A percentile compares a stretch with the other conserved stretches of the same genome.
Conservation (phyloP, 164 flowering plant genomes). For the Chimonanthus praecox region DNA sequence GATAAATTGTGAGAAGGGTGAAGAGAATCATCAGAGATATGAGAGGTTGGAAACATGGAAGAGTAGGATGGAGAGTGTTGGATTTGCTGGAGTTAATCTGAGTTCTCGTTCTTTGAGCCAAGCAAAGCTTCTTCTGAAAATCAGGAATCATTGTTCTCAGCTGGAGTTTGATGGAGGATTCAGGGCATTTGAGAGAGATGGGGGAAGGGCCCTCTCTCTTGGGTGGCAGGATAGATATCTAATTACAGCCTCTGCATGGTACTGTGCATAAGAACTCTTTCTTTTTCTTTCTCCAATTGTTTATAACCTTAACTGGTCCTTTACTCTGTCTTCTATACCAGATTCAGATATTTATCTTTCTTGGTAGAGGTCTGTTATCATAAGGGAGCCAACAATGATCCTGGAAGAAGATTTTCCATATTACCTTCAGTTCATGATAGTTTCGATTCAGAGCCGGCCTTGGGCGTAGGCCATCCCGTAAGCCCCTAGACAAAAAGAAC, state of each 20-base stretch:
- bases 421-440: neutral
- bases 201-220: conserved; percentile 52
- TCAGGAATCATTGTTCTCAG: conserved; percentile 43
- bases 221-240: conserved; percentile 71
- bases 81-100: conserved; percentile 42
- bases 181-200: conserved; percentile 55
- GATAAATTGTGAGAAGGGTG: conserved; percentile 37
- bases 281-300: neutral
- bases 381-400: neutral
- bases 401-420: too few species aligned
- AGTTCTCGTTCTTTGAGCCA: conserved; percentile 57
- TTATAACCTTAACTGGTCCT: neutral
- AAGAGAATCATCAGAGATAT: conserved; percentile 19
- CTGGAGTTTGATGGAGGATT: conserved; percentile 42
- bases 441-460: too few species aligned
- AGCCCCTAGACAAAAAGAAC: too few species aligned
- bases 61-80: conserved; percentile 54
- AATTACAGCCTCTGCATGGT: conserved; percentile 68
- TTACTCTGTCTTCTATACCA: neutral
- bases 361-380: neutral
- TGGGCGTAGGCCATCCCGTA: too few species aligned
- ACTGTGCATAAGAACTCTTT: conserved; percentile 15
- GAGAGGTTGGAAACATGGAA: conserved; percentile 60
- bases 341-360: too few species aligned
- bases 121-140: conserved; percentile 63